A percentile compares a stretch with the other conserved stretches of the same genome.
Evolutionary conservation across 345 rosid species (phyloP).

Genomic region (Citrus inodora): DNA sequence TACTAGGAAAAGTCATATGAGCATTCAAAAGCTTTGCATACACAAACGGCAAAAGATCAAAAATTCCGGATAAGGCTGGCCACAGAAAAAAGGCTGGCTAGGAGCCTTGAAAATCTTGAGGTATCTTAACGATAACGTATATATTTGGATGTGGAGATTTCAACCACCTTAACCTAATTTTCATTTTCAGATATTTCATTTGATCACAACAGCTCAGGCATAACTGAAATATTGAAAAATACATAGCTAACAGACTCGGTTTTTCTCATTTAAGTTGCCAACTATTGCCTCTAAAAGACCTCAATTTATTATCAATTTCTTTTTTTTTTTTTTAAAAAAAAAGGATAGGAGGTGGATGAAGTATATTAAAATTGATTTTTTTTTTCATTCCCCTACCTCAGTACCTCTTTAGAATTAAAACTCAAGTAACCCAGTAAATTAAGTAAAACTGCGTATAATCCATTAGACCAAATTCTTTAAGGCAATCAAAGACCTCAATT

Average conservation of each 20-base stretch:
- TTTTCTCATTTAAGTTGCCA: slow-evolving; percentile 8
- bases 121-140: slow-evolving; percentile 44
- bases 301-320: not conserved
- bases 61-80: not conserved
- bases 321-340: too few species aligned
- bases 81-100: not conserved
- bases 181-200: slow-evolving; percentile 2
- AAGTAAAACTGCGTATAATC: too few species aligned
- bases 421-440: too few species aligned
- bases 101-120: slow-evolving; percentile 18
- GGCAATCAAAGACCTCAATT: too few species aligned
- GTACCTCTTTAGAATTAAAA: too few species aligned
- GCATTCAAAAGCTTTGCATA: not conserved
- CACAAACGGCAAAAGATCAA: not conserved
- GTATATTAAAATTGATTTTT: too few species aligned
- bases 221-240: slow-evolving; percentile 2
- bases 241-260: not conserved
- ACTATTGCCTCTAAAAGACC: not conserved
- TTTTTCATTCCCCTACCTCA: too few species aligned
- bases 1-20: not conserved
- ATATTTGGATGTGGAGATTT: slow-evolving; percentile 33
- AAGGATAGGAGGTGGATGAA: too few species aligned
- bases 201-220: slow-evolving; percentile 16
- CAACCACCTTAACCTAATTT: slow-evolving; percentile 34
- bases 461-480: too few species aligned